Percentiles rank a stretch among this genome's conserved stretches.
Evolutionary conservation across 768 basidiomycete species (phyloP).

Genomic region (Pulveroboletus sp.): DNA sequence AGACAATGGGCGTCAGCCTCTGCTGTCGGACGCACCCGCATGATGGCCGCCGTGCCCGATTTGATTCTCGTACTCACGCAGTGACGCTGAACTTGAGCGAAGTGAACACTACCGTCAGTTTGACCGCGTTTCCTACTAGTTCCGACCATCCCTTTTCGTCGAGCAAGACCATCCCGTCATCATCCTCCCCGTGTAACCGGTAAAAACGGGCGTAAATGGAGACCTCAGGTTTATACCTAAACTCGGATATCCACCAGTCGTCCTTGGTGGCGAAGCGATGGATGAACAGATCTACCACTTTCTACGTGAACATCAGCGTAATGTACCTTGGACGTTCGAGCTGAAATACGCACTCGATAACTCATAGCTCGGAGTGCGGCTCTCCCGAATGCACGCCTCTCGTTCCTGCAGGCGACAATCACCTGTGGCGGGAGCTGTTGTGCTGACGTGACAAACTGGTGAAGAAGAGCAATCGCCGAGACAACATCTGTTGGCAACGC

Average conservation of each 20-base stretch:
- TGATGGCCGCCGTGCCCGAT: neutral
- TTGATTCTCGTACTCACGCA: conserved; percentile 18
- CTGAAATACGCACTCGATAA: conserved; percentile 24
- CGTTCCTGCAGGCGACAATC: conserved; percentile 29
- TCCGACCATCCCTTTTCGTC: conserved; percentile 32
- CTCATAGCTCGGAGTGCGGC: conserved; percentile 30
- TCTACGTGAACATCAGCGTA: conserved; percentile 18
- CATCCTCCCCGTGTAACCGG: conserved; percentile 30
- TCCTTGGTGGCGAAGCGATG: conserved; percentile 33
- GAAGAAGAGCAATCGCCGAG: conserved; percentile 25
- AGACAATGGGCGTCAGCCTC: conserved; percentile 6
- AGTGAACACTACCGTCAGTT: conserved; percentile 29
- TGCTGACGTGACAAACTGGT: conserved; percentile 27
- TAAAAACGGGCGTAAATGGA: conserved; percentile 33
- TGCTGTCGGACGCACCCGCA: neutral
- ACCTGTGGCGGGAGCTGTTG: conserved; percentile 29
- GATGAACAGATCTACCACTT: conserved; percentile 29
- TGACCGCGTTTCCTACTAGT: conserved; percentile 31
- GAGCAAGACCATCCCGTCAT: conserved; percentile 29
- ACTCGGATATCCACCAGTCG: conserved; percentile 35
- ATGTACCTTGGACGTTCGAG: neutral
- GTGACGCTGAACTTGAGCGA: conserved; percentile 33
- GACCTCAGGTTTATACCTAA: conserved; percentile 30
- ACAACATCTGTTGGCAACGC: conserved; percentile 25
- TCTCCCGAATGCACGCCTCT: conserved; percentile 30